Evolutionary conservation across 768 basidiomycete genomes (phyloP).

Genomic region (Dioszegia crocea): DNA sequence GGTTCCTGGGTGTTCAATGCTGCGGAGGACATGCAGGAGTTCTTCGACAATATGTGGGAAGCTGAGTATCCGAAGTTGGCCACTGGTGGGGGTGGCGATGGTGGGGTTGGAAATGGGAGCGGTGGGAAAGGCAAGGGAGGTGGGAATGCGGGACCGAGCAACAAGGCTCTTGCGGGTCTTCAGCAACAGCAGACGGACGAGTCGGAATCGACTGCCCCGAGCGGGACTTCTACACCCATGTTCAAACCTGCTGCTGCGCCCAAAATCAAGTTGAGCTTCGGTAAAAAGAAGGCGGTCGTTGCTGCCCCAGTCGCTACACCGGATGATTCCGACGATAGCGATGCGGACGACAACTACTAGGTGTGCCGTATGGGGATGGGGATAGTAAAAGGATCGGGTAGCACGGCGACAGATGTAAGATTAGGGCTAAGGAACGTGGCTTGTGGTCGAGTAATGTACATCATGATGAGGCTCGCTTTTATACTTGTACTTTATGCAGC

Average conservation of each 20-base stretch:
- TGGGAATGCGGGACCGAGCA: too few relatives aligned
- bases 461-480: too few relatives aligned
- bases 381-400: too few relatives aligned
- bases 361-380: too few relatives aligned
- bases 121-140: neutral
- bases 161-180: neutral
- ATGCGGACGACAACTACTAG: slow-evolving; percentile 23
- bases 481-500: too few relatives aligned
- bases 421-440: too few relatives aligned
- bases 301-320: neutral
- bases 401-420: too few relatives aligned
- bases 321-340: slow-evolving; percentile 12
- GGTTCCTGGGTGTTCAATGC: slow-evolving; percentile 93
- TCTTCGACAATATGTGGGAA: slow-evolving; percentile 69
- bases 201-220: slow-evolving; percentile 7
- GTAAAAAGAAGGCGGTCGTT: slow-evolving; percentile 10
- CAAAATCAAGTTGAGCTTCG: slow-evolving; percentile 26
- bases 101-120: neutral
- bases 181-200: neutral
- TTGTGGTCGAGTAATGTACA: too few relatives aligned
- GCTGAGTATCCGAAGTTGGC: slow-evolving; percentile 45
- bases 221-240: slow-evolving; percentile 42
- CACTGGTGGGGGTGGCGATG: neutral
- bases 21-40: slow-evolving; percentile 89
- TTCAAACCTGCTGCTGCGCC: slow-evolving; percentile 19